Evolutionary conservation across 139 green algal genomes (phyloP).

Genomic region (Micractinium sp.): DNA sequence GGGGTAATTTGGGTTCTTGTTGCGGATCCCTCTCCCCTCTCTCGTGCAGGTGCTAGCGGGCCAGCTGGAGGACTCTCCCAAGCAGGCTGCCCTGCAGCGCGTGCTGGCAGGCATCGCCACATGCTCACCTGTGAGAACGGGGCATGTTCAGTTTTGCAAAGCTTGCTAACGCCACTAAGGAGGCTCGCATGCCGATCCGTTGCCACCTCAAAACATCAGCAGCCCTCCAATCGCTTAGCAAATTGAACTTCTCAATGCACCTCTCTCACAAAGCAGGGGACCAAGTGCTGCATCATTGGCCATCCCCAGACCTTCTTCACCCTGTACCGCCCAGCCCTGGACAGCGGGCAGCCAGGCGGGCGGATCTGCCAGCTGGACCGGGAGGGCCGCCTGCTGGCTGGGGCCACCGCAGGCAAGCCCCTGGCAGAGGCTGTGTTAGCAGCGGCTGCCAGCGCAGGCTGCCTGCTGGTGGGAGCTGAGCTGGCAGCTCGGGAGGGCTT

Average conservation of each 20-base stretch:
- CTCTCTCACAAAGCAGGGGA: slow-evolving; percentile 22
- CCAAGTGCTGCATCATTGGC: slow-evolving; percentile 50
- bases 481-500: slow-evolving; percentile 24
- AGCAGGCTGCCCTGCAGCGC: slow-evolving; percentile 44
- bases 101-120: slow-evolving; percentile 29
- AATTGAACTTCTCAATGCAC: no score
- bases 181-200: no score
- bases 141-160: neutral
- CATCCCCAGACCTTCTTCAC: slow-evolving; percentile 55
- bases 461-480: slow-evolving; percentile 39
- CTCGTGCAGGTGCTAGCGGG: slow-evolving; percentile 43
- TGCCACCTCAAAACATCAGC: no score
- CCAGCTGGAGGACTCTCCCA: slow-evolving; percentile 52
- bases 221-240: no score
- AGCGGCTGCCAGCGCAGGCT: slow-evolving; percentile 25
- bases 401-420: neutral
- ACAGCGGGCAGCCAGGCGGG: slow-evolving; percentile 38
- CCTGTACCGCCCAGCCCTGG: slow-evolving; percentile 47
- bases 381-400: slow-evolving; percentile 9
- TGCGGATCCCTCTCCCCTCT: neutral
- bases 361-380: slow-evolving; percentile 53
- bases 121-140: slow-evolving; percentile 24
- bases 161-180: neutral
- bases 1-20: no score
- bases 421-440: slow-evolving; percentile 32